phyloP scores from a whole-genome alignment of 352 stramenopile genomes.

The Globisporangium lucens region DNA sequence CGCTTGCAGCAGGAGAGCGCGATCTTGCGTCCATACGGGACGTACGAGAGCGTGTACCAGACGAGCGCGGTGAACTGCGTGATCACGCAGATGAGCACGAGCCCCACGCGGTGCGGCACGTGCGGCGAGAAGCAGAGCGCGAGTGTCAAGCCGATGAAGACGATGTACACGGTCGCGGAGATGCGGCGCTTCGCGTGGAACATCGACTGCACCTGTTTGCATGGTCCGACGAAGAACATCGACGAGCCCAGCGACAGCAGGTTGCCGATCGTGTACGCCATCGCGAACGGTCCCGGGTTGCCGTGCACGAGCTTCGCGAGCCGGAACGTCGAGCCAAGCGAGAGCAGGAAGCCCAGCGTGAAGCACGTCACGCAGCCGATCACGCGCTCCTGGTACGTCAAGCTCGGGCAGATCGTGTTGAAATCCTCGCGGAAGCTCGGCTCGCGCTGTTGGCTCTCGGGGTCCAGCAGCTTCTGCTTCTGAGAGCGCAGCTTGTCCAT shows the following conservation, averaged over 20 bases:
- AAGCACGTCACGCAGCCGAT: slow-evolving; percentile 83
- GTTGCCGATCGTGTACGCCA: slow-evolving; percentile 86
- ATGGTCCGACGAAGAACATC: slow-evolving; percentile 85
- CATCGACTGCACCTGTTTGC: slow-evolving; percentile 82
- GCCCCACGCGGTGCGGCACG: slow-evolving; percentile 61
- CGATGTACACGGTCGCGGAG: slow-evolving; percentile 70
- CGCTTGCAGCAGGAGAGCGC: slow-evolving; percentile 65
- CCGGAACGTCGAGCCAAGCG: slow-evolving; percentile 78
- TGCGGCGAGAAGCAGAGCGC: slow-evolving; percentile 66
- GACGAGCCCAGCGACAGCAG: slow-evolving; percentile 75
- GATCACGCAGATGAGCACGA: slow-evolving; percentile 73
- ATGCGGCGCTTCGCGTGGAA: slow-evolving; percentile 72
- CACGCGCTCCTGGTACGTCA: slow-evolving; percentile 83
- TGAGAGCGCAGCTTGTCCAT: slow-evolving; percentile 63
- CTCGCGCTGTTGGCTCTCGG: slow-evolving; percentile 43
- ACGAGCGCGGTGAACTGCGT: slow-evolving; percentile 76
- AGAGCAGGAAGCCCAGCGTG: slow-evolving; percentile 75
- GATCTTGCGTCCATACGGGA: slow-evolving; percentile 82
- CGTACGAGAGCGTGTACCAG: slow-evolving; percentile 89
- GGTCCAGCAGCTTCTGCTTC: slow-evolving; percentile 81
- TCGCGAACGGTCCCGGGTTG: slow-evolving; percentile 78
- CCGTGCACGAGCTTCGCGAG: slow-evolving; percentile 71
- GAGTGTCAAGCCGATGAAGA: slow-evolving; percentile 78
- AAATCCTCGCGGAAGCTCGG: slow-evolving; percentile 26
- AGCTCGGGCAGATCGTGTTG: slow-evolving; percentile 54